Conservation (phyloP, 768 basidiomycete species). For the Chalciporus sphaerocephalus region DNA sequence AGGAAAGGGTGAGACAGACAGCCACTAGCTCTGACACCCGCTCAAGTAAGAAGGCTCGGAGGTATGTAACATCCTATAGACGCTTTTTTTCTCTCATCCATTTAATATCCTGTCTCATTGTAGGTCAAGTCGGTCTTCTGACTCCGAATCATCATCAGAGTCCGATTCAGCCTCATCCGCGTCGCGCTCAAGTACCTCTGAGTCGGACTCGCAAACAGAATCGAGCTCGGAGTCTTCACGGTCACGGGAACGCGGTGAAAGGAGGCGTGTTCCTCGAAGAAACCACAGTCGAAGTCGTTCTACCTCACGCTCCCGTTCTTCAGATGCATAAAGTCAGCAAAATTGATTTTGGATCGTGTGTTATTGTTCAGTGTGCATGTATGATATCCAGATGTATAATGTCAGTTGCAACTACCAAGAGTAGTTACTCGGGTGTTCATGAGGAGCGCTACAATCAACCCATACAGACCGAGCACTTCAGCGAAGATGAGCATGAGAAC, state of each 20-base stretch:
- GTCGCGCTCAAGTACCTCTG: conserved; percentile 45
- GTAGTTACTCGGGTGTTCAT: conserved; percentile 77
- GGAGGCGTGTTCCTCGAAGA: conserved; percentile 36
- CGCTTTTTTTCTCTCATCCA: neutral
- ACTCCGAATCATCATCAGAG: conserved; percentile 30
- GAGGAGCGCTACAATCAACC: conserved; percentile 88
- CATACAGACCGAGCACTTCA: conserved; percentile 87
- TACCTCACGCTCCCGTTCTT: conserved; percentile 14
- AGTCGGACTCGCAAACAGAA: conserved; percentile 36
- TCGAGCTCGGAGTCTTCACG: conserved; percentile 47
- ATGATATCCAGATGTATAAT: conserved; percentile 5
- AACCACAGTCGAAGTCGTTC: conserved; percentile 23
- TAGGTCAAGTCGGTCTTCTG: conserved; percentile 34
- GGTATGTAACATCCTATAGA: conserved; percentile 34
- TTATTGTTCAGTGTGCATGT: conserved; percentile 11
- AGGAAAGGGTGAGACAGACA: conserved; percentile 52
- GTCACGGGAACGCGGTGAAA: conserved; percentile 39
- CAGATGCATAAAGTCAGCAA: conserved; percentile 13
- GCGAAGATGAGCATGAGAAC: conserved; percentile 92
- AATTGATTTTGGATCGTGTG: conserved; percentile 13
- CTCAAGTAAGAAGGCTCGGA: conserved; percentile 35
- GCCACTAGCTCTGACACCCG: conserved; percentile 26
- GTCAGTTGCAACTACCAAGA: conserved; percentile 24
- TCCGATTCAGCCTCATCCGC: conserved; percentile 17
- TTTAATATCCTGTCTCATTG: neutral